Base-by-base conservation (phyloP, 1,139 yeast genomes). In the Kodamaea anthophila region DNA sequence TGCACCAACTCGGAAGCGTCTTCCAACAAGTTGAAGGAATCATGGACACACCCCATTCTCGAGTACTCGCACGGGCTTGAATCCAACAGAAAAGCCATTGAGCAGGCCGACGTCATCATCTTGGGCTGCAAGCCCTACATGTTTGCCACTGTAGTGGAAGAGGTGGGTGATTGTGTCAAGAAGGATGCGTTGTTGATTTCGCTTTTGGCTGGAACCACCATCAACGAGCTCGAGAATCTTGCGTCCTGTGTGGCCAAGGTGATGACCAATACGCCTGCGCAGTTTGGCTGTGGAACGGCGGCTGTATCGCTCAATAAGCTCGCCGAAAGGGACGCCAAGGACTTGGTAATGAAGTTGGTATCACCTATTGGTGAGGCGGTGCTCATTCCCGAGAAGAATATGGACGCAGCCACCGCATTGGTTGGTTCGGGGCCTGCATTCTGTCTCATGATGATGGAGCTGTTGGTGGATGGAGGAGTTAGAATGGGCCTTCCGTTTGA, bases 341-440 rank as follows among this genome's bases (percentile, higher is more conserved):
- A 65, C 6, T 53, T 76, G 38, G 82, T 79, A 18, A 58, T 71
- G 63, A 67, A 72, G 39, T 60, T 80, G 40, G 68, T 79, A 26
- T 60, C 67, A 28, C 77, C 86, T 28, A 74, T 83, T 37, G 87
- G 94, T 23, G 62, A 70, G 49, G 80, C 82, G 23, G 64, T 80
- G 51, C 83, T 82, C 53, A 72, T 76, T 44, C 81, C 94, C 35
- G 88, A 91, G 57, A 82, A 83, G 53, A 85, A 86, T 57, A 88
- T 88, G 88, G 97, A 91, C 50, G 96, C 93, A 5, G 94, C 96
- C 30, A 91, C 97, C 9, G 83, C 96, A 0, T 69, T 91, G 33
- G 87, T 94, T 37, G 99, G 98, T 1, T 85, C 96, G 3, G 97
- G 96, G 1, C 96, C 97, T 2, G 99, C 98, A 0, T 93, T 91